Evolutionary conservation across 2,329 filamentous ascomycete genomes (phyloP), one percentile per base, ranked within the genome.

Genomic region (Botryosphaeria dothidea): DNA sequence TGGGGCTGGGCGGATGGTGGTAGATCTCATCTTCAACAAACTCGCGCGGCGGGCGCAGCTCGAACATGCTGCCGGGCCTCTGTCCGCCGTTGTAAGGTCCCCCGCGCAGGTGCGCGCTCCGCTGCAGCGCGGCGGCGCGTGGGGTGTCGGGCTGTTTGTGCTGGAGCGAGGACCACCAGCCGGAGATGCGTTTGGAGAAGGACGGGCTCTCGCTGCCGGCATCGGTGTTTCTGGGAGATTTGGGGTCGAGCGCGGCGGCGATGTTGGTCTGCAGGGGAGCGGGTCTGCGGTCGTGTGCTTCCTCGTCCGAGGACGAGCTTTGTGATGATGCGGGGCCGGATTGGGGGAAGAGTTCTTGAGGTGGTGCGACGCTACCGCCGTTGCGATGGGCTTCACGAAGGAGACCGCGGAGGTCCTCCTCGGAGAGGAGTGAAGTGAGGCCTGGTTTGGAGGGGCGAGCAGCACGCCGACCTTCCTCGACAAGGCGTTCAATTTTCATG

Each of bases 401-500:
- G 21, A 84, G 72, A 2, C 70, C 73, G 48, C 74, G 73, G 5
- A 84, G 73, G 65, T 84, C 81, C 36, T 84, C 82, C 66, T 81
- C 80, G 19, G 78, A 81, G 5, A 84, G 71, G 5, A 81, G 73
- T 62, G 74, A 77, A 66, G 74, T 46, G 60, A 80, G 13, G 60
- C 77, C 69, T 9, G 75, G 38, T 43, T 25, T 29, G 70, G 54
- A 71, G 69, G 75, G 75, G 45, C 77, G 64, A 2, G 77, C 80
- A 23, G 77, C 75, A n/a, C 78, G 75, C 1, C 87, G 75, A 2
- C 86, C 87, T 68, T 85, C 79, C 67, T 87, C 82, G 56, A 90
- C 86, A 7, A 86, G 74, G 57, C 89, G 84, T 79, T 99, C 95
- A 8, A 97, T 83, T 71, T 92, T 92, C 69, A 97, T 86, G 58